Conservation (phyloP, 192 early-diverging fungal species). For the Coemansia sp. region DNA sequence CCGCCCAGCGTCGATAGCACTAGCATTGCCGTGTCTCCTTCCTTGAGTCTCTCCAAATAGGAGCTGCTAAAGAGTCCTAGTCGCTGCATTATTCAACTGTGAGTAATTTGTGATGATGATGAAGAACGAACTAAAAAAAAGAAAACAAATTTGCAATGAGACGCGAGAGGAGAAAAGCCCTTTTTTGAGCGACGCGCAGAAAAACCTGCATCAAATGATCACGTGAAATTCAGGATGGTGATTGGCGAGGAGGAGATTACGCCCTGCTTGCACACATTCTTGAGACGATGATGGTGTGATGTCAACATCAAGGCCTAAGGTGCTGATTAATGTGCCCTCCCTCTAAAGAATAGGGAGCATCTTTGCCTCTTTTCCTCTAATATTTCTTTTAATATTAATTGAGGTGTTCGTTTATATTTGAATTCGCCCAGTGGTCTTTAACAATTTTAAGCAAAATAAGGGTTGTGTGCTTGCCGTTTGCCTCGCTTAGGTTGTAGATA, state of each 20-base stretch:
- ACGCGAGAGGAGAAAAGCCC: not conserved
- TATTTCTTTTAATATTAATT: too few relatives aligned
- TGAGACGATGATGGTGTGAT: too few relatives aligned
- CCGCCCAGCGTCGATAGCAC: conserved; percentile 43
- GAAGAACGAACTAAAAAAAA: not conserved
- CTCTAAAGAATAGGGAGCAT: too few relatives aligned
- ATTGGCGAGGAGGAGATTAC: not conserved
- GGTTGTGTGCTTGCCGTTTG: not conserved
- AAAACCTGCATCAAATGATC: not conserved
- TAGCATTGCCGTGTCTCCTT: conserved; percentile 55
- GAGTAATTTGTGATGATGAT: not conserved
- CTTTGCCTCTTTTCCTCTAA: too few relatives aligned
- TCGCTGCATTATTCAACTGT: conserved; percentile 9
- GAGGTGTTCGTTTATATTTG: too few relatives aligned
- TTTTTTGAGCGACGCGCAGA: not conserved
- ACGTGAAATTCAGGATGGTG: not conserved
- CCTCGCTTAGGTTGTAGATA: conserved; percentile 27
- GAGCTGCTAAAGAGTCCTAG: conserved; percentile 43
- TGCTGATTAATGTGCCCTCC: too few relatives aligned
- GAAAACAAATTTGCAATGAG: not conserved
- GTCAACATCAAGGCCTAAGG: too few relatives aligned
- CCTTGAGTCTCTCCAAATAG: conserved; percentile 54
- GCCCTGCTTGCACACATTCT: too few relatives aligned
- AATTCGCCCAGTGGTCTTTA: conserved; percentile 16
- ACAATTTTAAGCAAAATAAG: not conserved